These are phyloP conservation scores for Sporothrix sp. DNA, from an alignment of 2,329 filamentous ascomycete genomes.

Conservation along the genomic window DNA sequence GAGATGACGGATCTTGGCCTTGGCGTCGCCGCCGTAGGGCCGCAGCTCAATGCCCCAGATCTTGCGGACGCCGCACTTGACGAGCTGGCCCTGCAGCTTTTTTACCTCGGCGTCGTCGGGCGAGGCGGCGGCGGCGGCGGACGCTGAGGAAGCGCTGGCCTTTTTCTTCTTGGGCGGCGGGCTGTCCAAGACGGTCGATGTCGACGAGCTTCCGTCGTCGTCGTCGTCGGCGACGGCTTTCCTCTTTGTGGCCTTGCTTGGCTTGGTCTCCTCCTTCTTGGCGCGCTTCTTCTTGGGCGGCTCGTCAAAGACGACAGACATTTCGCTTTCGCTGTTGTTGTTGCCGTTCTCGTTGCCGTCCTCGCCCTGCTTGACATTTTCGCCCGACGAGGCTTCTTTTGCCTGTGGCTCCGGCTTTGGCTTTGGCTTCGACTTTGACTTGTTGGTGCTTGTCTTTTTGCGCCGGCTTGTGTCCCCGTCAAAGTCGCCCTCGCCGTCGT, in stretches of 20 bases:
- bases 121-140: constrained; percentile 28
- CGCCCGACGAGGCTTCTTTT: too few species aligned
- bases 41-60: constrained; percentile 83
- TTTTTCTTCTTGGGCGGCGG: constrained; percentile 32
- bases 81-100: constrained; percentile 71
- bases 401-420: neutral
- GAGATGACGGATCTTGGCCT: constrained; percentile 75
- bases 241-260: neutral
- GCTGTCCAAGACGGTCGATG: constrained; percentile 74
- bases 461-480: neutral
- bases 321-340: constrained; percentile 12
- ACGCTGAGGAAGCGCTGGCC: constrained; percentile 25
- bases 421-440: neutral
- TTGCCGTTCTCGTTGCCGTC: constrained; percentile 8
- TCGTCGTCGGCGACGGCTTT: neutral
- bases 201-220: constrained; percentile 41
- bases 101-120: constrained; percentile 75
- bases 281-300: constrained; percentile 19
- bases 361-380: too few species aligned
- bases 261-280: constrained; percentile 15
- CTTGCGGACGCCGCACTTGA: constrained; percentile 87
- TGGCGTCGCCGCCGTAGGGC: constrained; percentile 56
- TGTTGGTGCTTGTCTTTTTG: neutral
- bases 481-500: constrained; percentile 10
- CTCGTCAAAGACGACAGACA: constrained; percentile 9